These are phyloP conservation scores for Colletotrichum sp. DNA, from an alignment of 2,329 filamentous ascomycete genomes.

Conservation along the genomic window DNA sequence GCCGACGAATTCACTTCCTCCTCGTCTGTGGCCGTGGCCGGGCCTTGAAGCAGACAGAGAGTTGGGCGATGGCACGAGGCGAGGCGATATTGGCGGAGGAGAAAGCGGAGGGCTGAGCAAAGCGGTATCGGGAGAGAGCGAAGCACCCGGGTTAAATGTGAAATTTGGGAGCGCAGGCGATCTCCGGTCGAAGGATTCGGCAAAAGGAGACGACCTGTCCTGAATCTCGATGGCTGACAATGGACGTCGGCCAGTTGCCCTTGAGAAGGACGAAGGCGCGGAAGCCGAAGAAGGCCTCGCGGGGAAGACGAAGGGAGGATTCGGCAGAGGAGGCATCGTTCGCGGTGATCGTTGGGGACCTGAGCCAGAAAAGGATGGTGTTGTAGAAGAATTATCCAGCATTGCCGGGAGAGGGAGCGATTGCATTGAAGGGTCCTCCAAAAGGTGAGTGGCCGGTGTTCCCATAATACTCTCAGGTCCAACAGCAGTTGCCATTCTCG, in stretches of 20 bases:
- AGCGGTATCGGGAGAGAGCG: constrained; percentile 35
- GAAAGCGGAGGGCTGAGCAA: constrained; percentile 61
- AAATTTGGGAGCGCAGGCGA: constrained; percentile 57
- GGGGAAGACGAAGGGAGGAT: constrained; percentile 71
- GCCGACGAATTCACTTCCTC: constrained; percentile 86
- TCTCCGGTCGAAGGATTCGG: constrained; percentile 28
- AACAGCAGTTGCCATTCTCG: constrained; percentile 46
- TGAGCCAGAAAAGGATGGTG: constrained; percentile 28
- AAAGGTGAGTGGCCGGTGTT: constrained; percentile 16
- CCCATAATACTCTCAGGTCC: constrained; percentile 39
- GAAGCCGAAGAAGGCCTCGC: constrained; percentile 50
- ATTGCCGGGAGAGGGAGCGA: constrained; percentile 31
- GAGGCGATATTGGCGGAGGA: constrained; percentile 48
- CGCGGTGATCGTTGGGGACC: constrained; percentile 38
- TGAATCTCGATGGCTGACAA: constrained; percentile 57
- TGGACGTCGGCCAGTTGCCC: constrained; percentile 55
- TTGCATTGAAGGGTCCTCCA: constrained; percentile 24
- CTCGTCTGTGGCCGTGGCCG: constrained; percentile 76
- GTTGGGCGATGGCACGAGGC: constrained; percentile 55
- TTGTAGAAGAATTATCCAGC: constrained; percentile 28
- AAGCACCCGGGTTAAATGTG: constrained; percentile 59
- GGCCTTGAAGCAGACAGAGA: constrained; percentile 50
- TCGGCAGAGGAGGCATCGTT: constrained; percentile 54
- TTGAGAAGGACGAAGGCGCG: constrained; percentile 51
- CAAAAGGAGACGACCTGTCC: constrained; percentile 32